Conservation (phyloP, 2,329 filamentous ascomycete species). For the Elsinoe fawcettii region DNA sequence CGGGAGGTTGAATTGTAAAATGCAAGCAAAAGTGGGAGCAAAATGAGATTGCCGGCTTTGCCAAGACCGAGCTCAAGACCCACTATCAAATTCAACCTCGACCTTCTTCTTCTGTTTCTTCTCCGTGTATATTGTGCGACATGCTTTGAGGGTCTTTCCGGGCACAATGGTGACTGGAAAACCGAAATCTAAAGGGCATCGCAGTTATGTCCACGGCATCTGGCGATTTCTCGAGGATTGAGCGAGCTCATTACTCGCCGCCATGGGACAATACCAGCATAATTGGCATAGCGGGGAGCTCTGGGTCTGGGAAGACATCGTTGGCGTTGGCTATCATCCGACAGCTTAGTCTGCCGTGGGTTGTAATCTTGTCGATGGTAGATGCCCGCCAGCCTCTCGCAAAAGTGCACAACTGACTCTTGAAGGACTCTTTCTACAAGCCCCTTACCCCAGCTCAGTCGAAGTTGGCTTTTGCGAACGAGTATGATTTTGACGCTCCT, state of each 20-base stretch:
- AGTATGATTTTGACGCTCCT: constrained; percentile 93
- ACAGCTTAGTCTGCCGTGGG: constrained; percentile 88
- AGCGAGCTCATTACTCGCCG: constrained; percentile 68
- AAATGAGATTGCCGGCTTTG: constrained; percentile 3
- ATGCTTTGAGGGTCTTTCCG: constrained; percentile 13
- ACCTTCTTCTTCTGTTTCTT: constrained; percentile 3
- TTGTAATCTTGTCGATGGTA: constrained; percentile 95
- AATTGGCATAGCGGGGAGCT: constrained; percentile 91
- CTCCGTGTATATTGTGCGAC: constrained; percentile 4
- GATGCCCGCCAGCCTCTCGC: constrained; percentile 21
- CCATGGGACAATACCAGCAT: constrained; percentile 96
- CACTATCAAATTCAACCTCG: constrained; percentile 7
- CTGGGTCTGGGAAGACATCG: constrained; percentile 91
- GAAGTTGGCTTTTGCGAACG: constrained; percentile 72
- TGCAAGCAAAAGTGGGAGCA: neutral
- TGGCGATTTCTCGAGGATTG: constrained; percentile 16
- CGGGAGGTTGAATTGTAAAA: too few relatives aligned
- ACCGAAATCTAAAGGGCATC: neutral
- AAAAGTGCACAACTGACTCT: constrained; percentile 2
- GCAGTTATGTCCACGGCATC: constrained; percentile 5
- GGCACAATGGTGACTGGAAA: constrained; percentile 3
- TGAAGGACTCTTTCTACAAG: constrained; percentile 94
- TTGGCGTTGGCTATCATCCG: constrained; percentile 85
- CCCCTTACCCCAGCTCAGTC: constrained; percentile 72
- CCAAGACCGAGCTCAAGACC: neutral